Evolutionary conservation across 225 moss, liverwort and hornwort genomes (phyloP).

Genomic region (Pseudoscleropodium purum): DNA sequence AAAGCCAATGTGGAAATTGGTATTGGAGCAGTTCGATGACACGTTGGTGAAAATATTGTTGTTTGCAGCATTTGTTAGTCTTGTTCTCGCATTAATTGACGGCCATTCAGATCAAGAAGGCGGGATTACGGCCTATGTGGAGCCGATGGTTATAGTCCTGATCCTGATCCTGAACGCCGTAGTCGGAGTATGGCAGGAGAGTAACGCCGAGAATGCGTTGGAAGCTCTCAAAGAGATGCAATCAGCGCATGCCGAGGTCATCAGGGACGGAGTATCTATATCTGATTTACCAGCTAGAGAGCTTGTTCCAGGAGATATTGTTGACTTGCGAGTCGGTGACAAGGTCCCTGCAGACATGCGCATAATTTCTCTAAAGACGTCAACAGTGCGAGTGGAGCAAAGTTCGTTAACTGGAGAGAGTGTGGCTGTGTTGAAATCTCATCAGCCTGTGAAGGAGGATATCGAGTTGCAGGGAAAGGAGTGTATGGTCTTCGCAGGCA

Average conservation of each 20-base stretch:
- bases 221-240: conserved; percentile 94
- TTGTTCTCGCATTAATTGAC: conserved; percentile 62
- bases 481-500: conserved; percentile 76
- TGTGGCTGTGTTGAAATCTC: conserved; percentile 71
- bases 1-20: conserved; percentile 95
- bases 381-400: conserved; percentile 78
- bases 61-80: conserved; percentile 70
- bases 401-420: conserved; percentile 90
- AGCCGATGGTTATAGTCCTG: conserved; percentile 74
- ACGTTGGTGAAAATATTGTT: conserved; percentile 82
- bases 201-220: conserved; percentile 82
- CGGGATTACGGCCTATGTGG: conserved; percentile 58
- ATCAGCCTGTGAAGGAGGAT: conserved; percentile 50
- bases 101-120: conserved; percentile 42
- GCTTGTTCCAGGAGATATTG: conserved; percentile 86
- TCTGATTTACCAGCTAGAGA: conserved; percentile 73
- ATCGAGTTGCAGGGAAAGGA: conserved; percentile 93
- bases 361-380: conserved; percentile 60
- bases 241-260: conserved; percentile 78
- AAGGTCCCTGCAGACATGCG: conserved; percentile 93
- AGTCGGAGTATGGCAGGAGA: conserved; percentile 97
- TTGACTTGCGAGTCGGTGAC: conserved; percentile 87
- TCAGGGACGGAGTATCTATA: conserved; percentile 41
- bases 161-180: conserved; percentile 81
- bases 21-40: conserved; percentile 92